These are phyloP conservation scores for Lolium multiflorum DNA, from an alignment of 176 grass and related monocot genomes.

Conservation along the genomic window DNA sequence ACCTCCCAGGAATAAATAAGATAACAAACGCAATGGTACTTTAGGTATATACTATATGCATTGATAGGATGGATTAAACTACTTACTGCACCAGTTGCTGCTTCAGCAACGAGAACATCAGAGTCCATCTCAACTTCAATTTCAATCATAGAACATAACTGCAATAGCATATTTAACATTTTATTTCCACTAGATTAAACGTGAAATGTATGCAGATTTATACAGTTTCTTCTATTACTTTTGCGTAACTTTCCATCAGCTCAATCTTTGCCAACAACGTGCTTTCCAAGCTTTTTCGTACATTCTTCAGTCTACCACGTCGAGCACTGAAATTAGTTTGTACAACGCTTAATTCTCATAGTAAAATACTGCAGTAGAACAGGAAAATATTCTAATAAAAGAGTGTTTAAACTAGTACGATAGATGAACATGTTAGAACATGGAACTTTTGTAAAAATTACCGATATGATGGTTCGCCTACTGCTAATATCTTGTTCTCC, in stretches of 20 bases:
- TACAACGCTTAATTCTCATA: constrained; percentile 35
- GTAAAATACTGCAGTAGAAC: constrained; percentile 13
- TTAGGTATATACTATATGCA: constrained; percentile 14
- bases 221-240: constrained; percentile 57
- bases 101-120: constrained; percentile 95
- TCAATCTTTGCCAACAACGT: constrained; percentile 79
- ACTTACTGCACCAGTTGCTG: constrained; percentile 83
- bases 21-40: constrained; percentile 15
- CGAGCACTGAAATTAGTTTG: constrained; percentile 68
- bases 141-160: constrained; percentile 99
- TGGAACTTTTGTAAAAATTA: constrained; percentile 44
- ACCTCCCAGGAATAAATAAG: constrained; percentile 14
- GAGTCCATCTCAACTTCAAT: constrained; percentile 99
- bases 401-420: constrained; percentile 12
- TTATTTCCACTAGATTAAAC: constrained; percentile 8
- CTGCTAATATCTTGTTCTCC: constrained; percentile 97
- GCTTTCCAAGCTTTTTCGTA: constrained; percentile 83
- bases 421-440: constrained; percentile 10
- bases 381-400: constrained; percentile 33
- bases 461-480: constrained; percentile 94
- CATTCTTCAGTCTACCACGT: constrained; percentile 82
- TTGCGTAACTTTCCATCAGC: constrained; percentile 90
- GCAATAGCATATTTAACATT: constrained; percentile 35
- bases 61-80: constrained; percentile 24
- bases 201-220: constrained; percentile 20